Conservation (phyloP, 208 protist genomes). For the Leishmania tarentolae region DNA sequence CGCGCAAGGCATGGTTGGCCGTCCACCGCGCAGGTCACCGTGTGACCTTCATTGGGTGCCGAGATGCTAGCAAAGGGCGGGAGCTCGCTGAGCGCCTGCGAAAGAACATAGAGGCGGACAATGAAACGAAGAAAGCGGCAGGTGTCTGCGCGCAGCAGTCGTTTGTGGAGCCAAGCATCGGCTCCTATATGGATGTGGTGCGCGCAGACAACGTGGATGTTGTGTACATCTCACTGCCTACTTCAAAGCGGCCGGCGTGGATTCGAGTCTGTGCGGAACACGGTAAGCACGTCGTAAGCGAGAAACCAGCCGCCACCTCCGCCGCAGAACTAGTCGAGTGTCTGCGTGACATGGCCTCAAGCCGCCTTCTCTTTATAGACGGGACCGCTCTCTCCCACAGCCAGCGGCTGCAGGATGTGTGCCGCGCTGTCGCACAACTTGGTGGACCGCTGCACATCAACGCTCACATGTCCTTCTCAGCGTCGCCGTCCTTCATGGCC, state of each 20-base stretch:
- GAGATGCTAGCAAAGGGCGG: conserved; percentile 32
- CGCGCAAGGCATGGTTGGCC: conserved; percentile 42
- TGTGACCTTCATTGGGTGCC: conserved; percentile 49
- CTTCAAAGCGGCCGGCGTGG: conserved; percentile 49
- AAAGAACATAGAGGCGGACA: conserved; percentile 14
- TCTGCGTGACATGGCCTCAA: conserved; percentile 42
- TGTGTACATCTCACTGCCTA: conserved; percentile 75
- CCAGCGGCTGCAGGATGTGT: conserved; percentile 50
- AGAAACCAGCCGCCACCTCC: conserved; percentile 60
- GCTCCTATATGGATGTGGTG: conserved; percentile 63
- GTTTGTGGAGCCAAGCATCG: conserved; percentile 31
- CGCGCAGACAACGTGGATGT: conserved; percentile 52
- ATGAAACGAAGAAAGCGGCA: conserved; percentile 4
- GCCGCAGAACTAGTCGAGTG: conserved; percentile 47
- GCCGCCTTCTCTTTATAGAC: conserved; percentile 68
- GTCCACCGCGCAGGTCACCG: conserved; percentile 45
- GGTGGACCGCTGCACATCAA: conserved; percentile 53
- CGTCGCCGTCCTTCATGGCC: conserved; percentile 47
- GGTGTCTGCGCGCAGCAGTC: conserved; percentile 4
- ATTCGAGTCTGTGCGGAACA: conserved; percentile 50
- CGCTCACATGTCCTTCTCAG: conserved; percentile 53
- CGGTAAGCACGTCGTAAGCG: conserved; percentile 73
- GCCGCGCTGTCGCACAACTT: conserved; percentile 32
- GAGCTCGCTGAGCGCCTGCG: conserved; percentile 30
- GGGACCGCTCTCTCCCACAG: conserved; percentile 71